Evolutionary conservation across 192 early-diverging fungal genomes (phyloP).

Genomic region (Podila minutissima): DNA sequence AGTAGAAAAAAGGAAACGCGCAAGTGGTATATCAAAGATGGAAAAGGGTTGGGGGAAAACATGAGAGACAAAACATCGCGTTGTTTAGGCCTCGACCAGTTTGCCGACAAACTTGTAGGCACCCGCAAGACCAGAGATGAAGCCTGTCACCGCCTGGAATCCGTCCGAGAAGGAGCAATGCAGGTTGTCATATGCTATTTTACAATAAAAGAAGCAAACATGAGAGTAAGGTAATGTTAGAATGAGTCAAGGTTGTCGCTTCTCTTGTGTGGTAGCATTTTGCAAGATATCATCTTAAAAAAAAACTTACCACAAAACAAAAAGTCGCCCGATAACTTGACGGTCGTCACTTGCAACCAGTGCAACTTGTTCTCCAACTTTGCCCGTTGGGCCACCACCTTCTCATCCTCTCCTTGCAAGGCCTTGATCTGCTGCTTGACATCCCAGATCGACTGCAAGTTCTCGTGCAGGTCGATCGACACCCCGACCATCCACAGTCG

Average conservation of each 20-base stretch:
- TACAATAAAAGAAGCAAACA: slow-evolving; percentile 3
- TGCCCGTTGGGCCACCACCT: slow-evolving; percentile 15
- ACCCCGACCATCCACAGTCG: slow-evolving; percentile 78
- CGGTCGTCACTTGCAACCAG: slow-evolving; percentile 65
- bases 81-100: slow-evolving; percentile 30
- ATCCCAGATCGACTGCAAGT: slow-evolving; percentile 50
- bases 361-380: slow-evolving; percentile 59
- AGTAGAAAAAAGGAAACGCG: not conserved
- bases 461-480: slow-evolving; percentile 70
- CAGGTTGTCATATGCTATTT: slow-evolving; percentile 64
- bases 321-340: slow-evolving; percentile 76
- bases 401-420: slow-evolving; percentile 33
- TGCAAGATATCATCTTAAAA: not conserved
- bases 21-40: not conserved
- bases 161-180: slow-evolving; percentile 58
- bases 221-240: slow-evolving; percentile 10
- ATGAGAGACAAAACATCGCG: not conserved
- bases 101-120: slow-evolving; percentile 60
- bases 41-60: not conserved
- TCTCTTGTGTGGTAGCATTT: slow-evolving; percentile 41
- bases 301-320: slow-evolving; percentile 74
- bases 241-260: not conserved
- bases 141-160: slow-evolving; percentile 62
- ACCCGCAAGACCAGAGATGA: slow-evolving; percentile 57
- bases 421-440: slow-evolving; percentile 35